Evolutionary conservation across 1,284 basidiomycete genomes (phyloP).

Genomic region (Tranzscheliella williamsii): DNA sequence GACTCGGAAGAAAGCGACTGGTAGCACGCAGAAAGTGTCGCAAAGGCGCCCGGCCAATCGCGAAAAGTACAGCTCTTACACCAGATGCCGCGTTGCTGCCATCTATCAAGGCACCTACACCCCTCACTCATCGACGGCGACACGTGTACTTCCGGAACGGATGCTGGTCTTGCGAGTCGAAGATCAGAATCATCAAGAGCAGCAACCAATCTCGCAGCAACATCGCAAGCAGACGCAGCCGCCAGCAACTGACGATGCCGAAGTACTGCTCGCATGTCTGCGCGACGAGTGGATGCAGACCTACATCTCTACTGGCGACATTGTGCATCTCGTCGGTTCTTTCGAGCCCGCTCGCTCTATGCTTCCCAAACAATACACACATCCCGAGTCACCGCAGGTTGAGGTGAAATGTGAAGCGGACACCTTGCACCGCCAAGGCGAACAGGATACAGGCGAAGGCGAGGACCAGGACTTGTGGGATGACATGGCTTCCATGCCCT

Average conservation of each 20-base stretch:
- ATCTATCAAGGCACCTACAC: constrained; percentile 14
- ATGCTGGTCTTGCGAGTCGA: constrained; percentile 20
- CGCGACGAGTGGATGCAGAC: constrained; percentile 52
- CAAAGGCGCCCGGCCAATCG: background rate
- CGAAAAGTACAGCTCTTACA: constrained; percentile 9
- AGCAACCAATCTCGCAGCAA: background rate
- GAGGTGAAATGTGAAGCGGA: constrained; percentile 6
- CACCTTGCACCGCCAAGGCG: no score
- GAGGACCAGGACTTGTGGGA: constrained; percentile 44
- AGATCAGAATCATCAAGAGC: no score
- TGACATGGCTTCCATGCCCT: constrained; percentile 28
- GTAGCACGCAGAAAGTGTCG: no score
- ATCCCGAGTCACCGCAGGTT: background rate
- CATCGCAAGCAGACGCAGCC: constrained; percentile 5
- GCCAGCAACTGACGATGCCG: background rate
- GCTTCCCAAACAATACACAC: background rate
- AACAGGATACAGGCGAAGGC: background rate
- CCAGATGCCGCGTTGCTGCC: constrained; percentile 15
- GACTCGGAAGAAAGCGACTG: no score
- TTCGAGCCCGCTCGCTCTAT: constrained; percentile 8
- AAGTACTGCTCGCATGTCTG: constrained; percentile 25
- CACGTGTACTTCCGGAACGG: constrained; percentile 10
- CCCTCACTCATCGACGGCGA: constrained; percentile 1
- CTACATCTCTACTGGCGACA: constrained; percentile 23
- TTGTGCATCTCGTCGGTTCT: constrained; percentile 43